Evolutionary conservation across 257 asterid genomes (phyloP).

Genomic region (Solanum rostratum): DNA sequence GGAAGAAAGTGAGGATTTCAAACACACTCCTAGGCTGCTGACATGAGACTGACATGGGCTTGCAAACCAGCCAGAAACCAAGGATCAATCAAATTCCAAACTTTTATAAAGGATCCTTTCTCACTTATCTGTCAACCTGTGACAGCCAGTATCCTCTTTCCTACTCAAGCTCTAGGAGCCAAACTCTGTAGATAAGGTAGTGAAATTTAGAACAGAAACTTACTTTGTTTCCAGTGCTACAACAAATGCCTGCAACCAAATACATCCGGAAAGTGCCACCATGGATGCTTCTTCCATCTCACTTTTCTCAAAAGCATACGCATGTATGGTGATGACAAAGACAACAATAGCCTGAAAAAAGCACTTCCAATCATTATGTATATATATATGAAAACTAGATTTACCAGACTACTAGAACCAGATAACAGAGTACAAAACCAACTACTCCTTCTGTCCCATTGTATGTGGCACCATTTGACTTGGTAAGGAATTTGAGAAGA

Average conservation of each 20-base stretch:
- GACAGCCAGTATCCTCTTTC: background rate
- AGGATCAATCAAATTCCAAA: background rate
- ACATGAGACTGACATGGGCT: background rate
- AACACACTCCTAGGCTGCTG: background rate
- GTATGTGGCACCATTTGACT: too few relatives aligned
- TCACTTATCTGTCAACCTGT: background rate
- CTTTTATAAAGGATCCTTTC: background rate
- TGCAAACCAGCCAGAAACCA: background rate
- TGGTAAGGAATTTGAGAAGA: too few relatives aligned
- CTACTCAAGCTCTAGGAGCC: background rate
- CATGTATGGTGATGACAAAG: constrained; percentile 72
- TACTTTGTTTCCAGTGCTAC: constrained; percentile 92
- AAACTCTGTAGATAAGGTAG: background rate
- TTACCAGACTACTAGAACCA: background rate
- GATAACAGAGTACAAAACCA: background rate
- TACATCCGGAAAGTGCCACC: constrained; percentile 98
- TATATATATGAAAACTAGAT: background rate
- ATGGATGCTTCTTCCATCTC: constrained; percentile 98
- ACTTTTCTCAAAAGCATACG: constrained; percentile 84
- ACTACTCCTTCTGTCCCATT: background rate
- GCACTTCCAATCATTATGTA: background rate
- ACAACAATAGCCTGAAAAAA: constrained; percentile 88
- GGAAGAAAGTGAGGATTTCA: background rate
- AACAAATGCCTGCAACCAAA: constrained; percentile 98
- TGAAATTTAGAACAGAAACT: constrained; percentile 15